Conservation (phyloP, 352 stramenopile species). For the Pythium dissimile region DNA sequence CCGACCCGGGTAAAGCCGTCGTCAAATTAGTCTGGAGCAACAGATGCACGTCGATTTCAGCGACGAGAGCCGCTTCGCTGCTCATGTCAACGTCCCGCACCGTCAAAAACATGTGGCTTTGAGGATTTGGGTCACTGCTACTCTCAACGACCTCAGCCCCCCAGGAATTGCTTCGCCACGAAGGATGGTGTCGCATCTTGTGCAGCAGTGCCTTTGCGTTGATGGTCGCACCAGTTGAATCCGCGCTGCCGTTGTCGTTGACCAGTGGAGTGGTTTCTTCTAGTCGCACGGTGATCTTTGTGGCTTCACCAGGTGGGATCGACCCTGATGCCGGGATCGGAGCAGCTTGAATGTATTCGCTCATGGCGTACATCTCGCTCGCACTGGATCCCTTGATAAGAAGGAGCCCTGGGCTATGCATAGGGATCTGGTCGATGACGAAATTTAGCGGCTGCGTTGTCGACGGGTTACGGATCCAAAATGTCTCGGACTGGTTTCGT, state of each 20-base stretch:
- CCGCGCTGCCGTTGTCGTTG: conserved; percentile 8
- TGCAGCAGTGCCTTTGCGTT: conserved; percentile 38
- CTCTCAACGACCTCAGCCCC: conserved; percentile 48
- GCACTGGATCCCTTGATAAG: conserved; percentile 52
- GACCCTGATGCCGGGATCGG: conserved; percentile 64
- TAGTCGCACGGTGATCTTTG: conserved; percentile 77
- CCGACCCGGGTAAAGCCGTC: not conserved
- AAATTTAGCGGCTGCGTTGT: conserved; percentile 66
- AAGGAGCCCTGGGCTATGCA: conserved; percentile 62
- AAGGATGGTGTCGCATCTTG: conserved; percentile 77
- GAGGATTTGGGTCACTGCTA: conserved; percentile 34
- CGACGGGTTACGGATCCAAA: conserved; percentile 81
- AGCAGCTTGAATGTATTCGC: conserved; percentile 72
- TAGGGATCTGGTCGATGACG: conserved; percentile 58
- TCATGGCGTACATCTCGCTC: conserved; percentile 71
- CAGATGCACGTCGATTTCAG: conserved; percentile 69
- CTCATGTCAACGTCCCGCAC: conserved; percentile 68
- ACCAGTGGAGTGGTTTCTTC: conserved; percentile 49
- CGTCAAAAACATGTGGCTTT: conserved; percentile 75
- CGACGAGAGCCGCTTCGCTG: conserved; percentile 40
- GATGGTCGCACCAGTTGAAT: conserved; percentile 2
- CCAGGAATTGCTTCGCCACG: conserved; percentile 83
- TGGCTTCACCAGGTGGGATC: conserved; percentile 64
- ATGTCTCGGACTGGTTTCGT: conserved; percentile 67
- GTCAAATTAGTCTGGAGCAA: conserved; percentile 37